phyloP scores from a whole-genome alignment of 176 grass and related monocot species.

The Oryza brachyantha region DNA sequence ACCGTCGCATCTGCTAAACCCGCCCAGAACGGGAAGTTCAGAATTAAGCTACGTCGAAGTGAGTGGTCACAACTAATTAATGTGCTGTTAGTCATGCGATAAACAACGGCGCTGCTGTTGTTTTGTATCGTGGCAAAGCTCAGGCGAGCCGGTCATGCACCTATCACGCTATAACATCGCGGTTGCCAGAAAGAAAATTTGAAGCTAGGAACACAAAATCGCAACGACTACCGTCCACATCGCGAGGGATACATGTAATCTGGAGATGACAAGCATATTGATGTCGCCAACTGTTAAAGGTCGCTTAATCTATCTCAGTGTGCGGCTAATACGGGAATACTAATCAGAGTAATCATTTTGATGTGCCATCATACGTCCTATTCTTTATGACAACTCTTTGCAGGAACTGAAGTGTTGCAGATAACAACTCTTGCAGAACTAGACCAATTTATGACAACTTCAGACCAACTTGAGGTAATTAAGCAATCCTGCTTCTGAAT shows the following conservation, averaged over 20 bases:
- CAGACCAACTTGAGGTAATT: background rate
- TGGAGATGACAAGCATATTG: background rate
- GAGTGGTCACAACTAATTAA: constrained; percentile 20
- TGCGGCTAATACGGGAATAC: no score
- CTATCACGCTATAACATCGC: constrained; percentile 12
- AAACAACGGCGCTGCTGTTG: background rate
- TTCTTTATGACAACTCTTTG: background rate
- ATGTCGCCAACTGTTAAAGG: constrained; percentile 2
- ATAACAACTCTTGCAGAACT: no score
- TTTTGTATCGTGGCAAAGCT: background rate
- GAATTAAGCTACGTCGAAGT: background rate
- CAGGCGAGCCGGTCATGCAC: background rate
- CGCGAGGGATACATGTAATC: constrained; percentile 3
- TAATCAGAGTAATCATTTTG: background rate
- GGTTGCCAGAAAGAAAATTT: background rate
- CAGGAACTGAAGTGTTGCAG: background rate
- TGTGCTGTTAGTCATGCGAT: background rate
- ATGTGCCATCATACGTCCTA: background rate
- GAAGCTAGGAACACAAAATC: background rate
- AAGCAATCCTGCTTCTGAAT: background rate
- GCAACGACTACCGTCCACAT: constrained; percentile 11
- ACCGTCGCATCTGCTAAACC: background rate
- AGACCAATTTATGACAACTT: no score
- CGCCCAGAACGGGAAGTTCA: background rate
- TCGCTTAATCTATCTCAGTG: background rate